These are phyloP conservation scores for Mycena maculata DNA, from an alignment of 768 basidiomycete genomes.

Conservation along the genomic window DNA sequence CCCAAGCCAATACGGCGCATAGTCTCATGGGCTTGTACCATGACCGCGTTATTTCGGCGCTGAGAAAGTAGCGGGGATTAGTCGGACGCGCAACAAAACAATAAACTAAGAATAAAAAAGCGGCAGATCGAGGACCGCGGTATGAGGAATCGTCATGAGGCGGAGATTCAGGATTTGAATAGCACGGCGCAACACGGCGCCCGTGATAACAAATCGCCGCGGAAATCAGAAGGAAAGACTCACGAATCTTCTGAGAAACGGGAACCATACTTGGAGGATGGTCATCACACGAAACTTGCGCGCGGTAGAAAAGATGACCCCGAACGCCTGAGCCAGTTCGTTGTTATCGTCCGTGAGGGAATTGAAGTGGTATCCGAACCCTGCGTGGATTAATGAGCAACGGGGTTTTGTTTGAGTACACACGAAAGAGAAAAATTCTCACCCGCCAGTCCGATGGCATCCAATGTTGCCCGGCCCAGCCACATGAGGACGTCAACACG, in stretches of 20 bases:
- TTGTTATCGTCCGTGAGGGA: constrained; percentile 60
- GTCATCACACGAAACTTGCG: constrained; percentile 64
- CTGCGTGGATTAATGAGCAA: constrained; percentile 41
- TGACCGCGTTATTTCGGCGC: constrained; percentile 59
- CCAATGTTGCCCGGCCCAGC: constrained; percentile 70
- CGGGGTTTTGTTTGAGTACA: not conserved
- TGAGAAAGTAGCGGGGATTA: constrained; percentile 38
- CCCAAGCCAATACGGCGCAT: constrained; percentile 65
- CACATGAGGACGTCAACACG: constrained; percentile 65
- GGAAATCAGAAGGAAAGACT: constrained; percentile 41
- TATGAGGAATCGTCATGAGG: constrained; percentile 10
- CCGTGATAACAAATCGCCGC: constrained; percentile 23
- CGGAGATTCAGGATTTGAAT: not conserved
- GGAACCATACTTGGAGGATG: constrained; percentile 69
- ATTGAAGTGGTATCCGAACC: constrained; percentile 72
- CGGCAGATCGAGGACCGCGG: not conserved
- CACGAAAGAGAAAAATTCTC: constrained; percentile 16
- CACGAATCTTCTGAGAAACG: constrained; percentile 64
- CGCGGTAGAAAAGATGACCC: constrained; percentile 64
- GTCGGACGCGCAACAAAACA: constrained; percentile 13
- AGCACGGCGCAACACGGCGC: not conserved
- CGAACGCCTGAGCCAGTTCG: constrained; percentile 68
- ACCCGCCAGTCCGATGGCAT: constrained; percentile 77
- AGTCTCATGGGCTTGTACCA: constrained; percentile 56
- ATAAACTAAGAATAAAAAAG: not conserved